Evolutionary conservation across 331 rosid species (phyloP).

Genomic region (Quercus tomentella): DNA sequence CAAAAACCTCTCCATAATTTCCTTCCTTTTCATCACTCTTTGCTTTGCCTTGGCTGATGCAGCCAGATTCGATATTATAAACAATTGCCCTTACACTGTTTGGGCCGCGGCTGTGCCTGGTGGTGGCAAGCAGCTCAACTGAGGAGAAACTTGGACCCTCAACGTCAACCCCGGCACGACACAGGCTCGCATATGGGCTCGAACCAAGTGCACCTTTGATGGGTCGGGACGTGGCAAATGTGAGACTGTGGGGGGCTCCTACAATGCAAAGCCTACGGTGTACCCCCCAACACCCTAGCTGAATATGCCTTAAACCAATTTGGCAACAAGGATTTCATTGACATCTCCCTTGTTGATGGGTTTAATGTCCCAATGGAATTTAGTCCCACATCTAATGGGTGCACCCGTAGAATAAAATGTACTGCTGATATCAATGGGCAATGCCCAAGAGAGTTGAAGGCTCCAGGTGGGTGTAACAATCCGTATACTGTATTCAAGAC

Average conservation of each 20-base stretch:
- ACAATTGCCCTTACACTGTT: constrained; percentile 34
- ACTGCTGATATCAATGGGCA: constrained; percentile 40
- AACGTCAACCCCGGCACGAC: constrained; percentile 13
- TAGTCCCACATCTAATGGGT: constrained; percentile 23
- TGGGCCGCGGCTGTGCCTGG: constrained; percentile 51
- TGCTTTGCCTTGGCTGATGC: constrained; percentile 25
- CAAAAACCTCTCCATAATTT: constrained; percentile 3
- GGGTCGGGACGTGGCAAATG: constrained; percentile 35
- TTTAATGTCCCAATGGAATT: constrained; percentile 47
- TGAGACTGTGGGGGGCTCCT: constrained; percentile 39
- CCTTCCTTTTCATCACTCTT: constrained; percentile 18
- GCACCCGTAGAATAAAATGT: constrained; percentile 33
- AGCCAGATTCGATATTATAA: constrained; percentile 31
- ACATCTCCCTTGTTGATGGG: constrained; percentile 54
- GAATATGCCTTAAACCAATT: constrained; percentile 41
- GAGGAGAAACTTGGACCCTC: constrained; percentile 32
- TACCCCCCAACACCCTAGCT: constrained; percentile 44
- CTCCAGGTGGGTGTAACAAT: constrained; percentile 50
- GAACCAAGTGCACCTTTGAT: constrained; percentile 58
- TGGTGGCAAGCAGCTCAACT: constrained; percentile 35
- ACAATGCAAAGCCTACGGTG: constrained; percentile 30
- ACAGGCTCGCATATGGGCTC: constrained; percentile 48
- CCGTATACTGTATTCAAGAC: constrained; percentile 54
- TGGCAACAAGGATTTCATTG: constrained; percentile 39
- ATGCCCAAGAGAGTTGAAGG: constrained; percentile 40